These are phyloP conservation scores for Pyrenophora seminiperda DNA, from an alignment of 2,329 filamentous ascomycete genomes.

Conservation along the genomic window DNA sequence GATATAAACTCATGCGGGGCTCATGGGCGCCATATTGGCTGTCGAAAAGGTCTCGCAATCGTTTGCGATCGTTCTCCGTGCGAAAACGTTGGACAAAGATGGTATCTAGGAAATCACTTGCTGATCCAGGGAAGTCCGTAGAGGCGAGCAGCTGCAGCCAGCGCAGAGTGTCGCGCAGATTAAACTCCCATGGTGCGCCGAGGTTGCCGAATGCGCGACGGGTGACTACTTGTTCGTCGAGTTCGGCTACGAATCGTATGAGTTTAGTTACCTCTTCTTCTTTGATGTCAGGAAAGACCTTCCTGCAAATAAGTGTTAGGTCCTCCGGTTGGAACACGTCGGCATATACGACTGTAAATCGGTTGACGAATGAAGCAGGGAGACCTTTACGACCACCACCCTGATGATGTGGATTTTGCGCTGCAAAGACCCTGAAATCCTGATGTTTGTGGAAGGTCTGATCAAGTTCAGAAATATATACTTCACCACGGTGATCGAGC, in stretches of 20 bases:
- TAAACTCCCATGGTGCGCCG: constrained; percentile 92
- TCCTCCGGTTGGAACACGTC: constrained; percentile 85
- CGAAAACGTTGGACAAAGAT: constrained; percentile 90
- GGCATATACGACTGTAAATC: constrained; percentile 96
- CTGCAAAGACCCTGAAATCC: constrained; percentile 91
- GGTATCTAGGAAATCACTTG: constrained; percentile 77
- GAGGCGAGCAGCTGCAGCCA: constrained; percentile 78
- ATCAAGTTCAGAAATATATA: constrained; percentile 93
- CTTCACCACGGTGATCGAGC: constrained; percentile 92
- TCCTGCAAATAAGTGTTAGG: constrained; percentile 78
- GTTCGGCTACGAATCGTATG: constrained; percentile 78
- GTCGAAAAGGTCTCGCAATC: constrained; percentile 69
- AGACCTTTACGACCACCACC: constrained; percentile 93
- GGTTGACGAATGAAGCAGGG: constrained; percentile 94
- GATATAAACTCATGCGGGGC: constrained; percentile 60
- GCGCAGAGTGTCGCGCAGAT: constrained; percentile 84
- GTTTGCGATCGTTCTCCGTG: constrained; percentile 67
- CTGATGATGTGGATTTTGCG: constrained; percentile 97
- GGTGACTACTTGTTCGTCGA: constrained; percentile 73
- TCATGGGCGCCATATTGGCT: constrained; percentile 62
- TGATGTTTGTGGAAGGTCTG: constrained; percentile 90
- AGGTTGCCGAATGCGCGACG: constrained; percentile 59
- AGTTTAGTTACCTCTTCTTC: constrained; percentile 66
- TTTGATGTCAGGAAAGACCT: constrained; percentile 71
- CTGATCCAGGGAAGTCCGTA: constrained; percentile 60